phyloP scores from a whole-genome alignment of 2,329 filamentous ascomycete genomes.

The Parastagonospora nodorum region DNA sequence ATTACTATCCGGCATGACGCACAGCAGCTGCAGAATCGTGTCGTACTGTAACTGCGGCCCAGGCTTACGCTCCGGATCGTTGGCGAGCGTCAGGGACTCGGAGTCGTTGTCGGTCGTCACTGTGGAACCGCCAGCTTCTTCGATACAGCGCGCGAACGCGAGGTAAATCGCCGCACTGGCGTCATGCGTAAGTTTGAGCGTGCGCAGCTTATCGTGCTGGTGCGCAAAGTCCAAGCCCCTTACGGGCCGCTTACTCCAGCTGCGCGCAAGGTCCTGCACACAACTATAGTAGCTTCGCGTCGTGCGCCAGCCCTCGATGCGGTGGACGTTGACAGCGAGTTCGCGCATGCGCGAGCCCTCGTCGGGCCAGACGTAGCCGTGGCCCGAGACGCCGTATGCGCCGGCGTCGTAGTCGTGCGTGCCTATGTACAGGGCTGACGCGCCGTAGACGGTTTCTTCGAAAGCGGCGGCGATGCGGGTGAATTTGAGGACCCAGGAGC shows the following conservation, averaged over 20 bases:
- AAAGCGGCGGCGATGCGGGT: constrained; percentile 91
- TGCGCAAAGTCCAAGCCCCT: constrained; percentile 87
- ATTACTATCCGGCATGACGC: constrained; percentile 81
- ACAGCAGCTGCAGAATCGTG: constrained; percentile 66
- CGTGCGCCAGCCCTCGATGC: constrained; percentile 96
- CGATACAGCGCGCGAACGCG: constrained; percentile 74
- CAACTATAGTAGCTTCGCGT: constrained; percentile 95
- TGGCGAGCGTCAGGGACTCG: constrained; percentile 30
- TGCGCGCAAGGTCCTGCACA: constrained; percentile 64
- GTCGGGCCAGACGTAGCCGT: constrained; percentile 95
- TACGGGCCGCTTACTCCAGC: constrained; percentile 60
- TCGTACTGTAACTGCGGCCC: constrained; percentile 43
- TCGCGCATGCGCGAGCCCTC: constrained; percentile 81
- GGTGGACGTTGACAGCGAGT: constrained; percentile 85
- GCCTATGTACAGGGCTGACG: constrained; percentile 84
- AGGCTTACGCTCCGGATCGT: constrained; percentile 28
- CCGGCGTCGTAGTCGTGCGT: constrained; percentile 64
- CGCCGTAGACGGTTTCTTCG: constrained; percentile 93
- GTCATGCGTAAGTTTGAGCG: constrained; percentile 74
- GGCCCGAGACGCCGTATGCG: constrained; percentile 68
- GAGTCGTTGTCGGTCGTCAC: constrained; percentile 21
- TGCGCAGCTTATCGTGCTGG: constrained; percentile 87
- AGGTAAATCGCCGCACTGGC: constrained; percentile 86
- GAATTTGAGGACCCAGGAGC: constrained; percentile 93
- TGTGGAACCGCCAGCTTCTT: constrained; percentile 45